phyloP scores from a whole-genome alignment of 179 eudicot genomes.

The Nepenthes alata region DNA sequence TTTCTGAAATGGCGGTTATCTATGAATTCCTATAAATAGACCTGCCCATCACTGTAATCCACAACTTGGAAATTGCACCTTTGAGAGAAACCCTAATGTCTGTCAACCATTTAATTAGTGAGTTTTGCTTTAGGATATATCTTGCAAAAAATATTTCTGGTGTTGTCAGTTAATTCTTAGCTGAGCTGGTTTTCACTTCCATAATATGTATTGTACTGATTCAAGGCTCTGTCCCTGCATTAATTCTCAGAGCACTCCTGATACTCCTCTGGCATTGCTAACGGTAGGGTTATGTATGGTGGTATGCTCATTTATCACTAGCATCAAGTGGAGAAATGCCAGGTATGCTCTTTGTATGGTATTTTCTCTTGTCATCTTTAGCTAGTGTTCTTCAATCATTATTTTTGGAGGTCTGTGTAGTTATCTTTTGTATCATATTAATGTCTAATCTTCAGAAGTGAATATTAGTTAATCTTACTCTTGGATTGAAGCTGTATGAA shows the following conservation, averaged over 20 bases:
- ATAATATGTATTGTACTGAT: background rate
- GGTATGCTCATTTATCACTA: conserved; percentile 24
- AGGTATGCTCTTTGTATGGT: conserved; percentile 25
- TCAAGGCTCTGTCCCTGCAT: background rate
- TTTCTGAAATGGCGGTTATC: no score
- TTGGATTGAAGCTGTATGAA: background rate
- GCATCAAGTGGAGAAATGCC: conserved; percentile 17
- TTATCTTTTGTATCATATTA: no score
- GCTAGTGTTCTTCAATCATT: background rate
- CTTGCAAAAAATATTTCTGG: background rate
- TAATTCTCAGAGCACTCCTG: conserved; percentile 57
- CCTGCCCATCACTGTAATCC: no score
- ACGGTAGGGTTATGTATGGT: conserved; percentile 35
- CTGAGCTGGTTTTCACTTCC: background rate
- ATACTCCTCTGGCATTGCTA: conserved; percentile 45
- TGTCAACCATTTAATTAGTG: background rate
- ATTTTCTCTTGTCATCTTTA: background rate
- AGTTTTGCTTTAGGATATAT: background rate
- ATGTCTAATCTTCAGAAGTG: no score
- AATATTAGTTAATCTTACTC: no score
- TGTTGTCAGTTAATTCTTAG: background rate
- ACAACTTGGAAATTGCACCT: background rate
- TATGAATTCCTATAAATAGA: no score
- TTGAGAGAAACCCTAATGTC: background rate
- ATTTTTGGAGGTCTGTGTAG: background rate